Evolutionary conservation across 768 basidiomycete genomes (phyloP).

Genomic region (Mycena latifolia): DNA sequence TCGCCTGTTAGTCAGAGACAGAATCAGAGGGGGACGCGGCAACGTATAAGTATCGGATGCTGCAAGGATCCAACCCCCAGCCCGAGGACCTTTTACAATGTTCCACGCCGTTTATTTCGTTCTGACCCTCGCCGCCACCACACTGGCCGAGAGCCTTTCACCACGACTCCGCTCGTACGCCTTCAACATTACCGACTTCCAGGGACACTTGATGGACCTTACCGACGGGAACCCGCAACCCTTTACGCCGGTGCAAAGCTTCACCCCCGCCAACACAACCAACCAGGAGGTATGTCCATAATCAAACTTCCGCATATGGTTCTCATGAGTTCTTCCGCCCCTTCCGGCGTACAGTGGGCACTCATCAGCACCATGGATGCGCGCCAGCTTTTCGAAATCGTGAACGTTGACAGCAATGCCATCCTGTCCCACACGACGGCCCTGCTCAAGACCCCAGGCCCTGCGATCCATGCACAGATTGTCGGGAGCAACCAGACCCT

Average conservation of each 20-base stretch:
- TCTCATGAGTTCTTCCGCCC: background rate
- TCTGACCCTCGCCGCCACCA: no score
- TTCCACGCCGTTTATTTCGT: no score
- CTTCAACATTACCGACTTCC: constrained; percentile 12
- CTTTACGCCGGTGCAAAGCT: constrained; percentile 23
- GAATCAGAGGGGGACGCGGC: no score
- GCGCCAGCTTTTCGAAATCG: constrained; percentile 4
- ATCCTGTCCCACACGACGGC: constrained; percentile 17
- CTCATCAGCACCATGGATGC: constrained; percentile 6
- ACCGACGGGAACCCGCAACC: background rate
- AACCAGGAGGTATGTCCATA: constrained; percentile 10
- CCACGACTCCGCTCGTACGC: background rate
- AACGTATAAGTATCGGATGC: no score
- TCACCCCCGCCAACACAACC: constrained; percentile 4
- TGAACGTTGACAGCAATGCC: background rate
- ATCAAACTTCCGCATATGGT: no score
- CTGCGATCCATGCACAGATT: constrained; percentile 11
- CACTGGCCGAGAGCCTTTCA: no score
- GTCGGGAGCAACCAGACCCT: background rate
- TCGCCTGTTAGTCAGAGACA: no score
- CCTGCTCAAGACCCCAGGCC: constrained; percentile 7
- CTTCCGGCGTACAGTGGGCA: background rate
- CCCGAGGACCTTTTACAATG: no score
- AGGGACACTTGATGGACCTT: constrained; percentile 18
- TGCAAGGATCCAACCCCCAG: no score